Evolutionary conservation across 2,329 filamentous ascomycete species (phyloP).

Genomic region (Phyllosticta capitalensis): DNA sequence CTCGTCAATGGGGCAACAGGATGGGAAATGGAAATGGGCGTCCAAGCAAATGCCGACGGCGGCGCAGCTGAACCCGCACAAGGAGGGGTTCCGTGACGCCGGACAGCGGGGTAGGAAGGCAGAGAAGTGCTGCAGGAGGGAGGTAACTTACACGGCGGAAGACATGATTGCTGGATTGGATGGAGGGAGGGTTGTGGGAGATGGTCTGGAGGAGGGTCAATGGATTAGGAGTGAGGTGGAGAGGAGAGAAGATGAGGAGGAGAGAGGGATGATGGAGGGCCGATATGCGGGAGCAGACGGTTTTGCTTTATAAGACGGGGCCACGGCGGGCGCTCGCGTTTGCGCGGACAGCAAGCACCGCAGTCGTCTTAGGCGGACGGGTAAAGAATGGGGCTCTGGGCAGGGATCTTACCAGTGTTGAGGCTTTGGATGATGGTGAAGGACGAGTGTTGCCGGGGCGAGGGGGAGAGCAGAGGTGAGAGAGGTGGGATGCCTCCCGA

Average conservation of each 20-base stretch:
- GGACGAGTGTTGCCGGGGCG: not conserved
- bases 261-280: slow-evolving; percentile 11
- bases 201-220: not conserved
- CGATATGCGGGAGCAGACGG: slow-evolving; percentile 10
- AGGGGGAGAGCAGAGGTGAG: not conserved
- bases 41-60: slow-evolving; percentile 7
- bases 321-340: not conserved
- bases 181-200: not conserved
- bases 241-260: not conserved
- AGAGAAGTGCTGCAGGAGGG: not conserved
- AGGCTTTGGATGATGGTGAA: not conserved
- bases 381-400: not conserved
- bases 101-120: slow-evolving; percentile 12
- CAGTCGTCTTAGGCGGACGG: not conserved
- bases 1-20: slow-evolving; percentile 8
- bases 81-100: slow-evolving; percentile 2
- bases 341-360: not conserved
- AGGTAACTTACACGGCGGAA: slow-evolving; percentile 19
- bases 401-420: not conserved
- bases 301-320: slow-evolving; percentile 11
- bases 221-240: not conserved
- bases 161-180: slow-evolving; percentile 17
- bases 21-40: not conserved
- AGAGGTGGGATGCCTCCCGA: not conserved
- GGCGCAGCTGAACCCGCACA: slow-evolving; percentile 1